Base-by-base conservation (phyloP, 192 early-diverging fungal genomes). In the Lunasporangiospora selenospora region DNA sequence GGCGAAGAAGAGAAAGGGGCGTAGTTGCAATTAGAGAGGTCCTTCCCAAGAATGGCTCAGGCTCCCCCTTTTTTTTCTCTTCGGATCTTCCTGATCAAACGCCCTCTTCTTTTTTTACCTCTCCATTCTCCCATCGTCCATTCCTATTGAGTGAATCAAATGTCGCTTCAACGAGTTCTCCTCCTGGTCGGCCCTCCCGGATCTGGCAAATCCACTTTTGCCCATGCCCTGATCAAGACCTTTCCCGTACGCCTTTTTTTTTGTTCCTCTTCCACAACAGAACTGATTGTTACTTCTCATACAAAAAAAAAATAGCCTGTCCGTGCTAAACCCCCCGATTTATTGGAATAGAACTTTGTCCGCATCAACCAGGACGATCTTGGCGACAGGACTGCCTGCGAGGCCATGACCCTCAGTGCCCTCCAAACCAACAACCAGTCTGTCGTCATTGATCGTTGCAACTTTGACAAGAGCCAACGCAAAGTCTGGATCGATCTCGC, bases 331-430 rank as follows among this genome's bases (percentile, higher is more conserved):
- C 31, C 16, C 21, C 13, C 15, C 56, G 12, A 18, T 29, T 12
- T 42, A 30, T 40, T 53, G 6, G 43, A 49, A 41, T 69, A 85
- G 71, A 63, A 78, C 6, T 92, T 84, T 82, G 77, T 80, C 62
- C 78, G 88, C 45, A 81, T 92, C 32, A 92, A 88, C 65, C 90
- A 92, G 77, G 90, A 92, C 67, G 89, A 92, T 57, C 73, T 88
- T 37, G 87, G 84, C 26, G 80, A 81, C 49, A 82, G 90, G 36
- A 77, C 77, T 6, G 76, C 83, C 21, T 92, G 90, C 75, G 90
- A 90, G 79, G 78, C 77, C 19, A 52, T 80, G 46, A 70, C 81
- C 9, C 46, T 59, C 38, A 44, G 41, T 36, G 41, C 54, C 10
- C 62, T 75, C 19, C 63, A 64, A 38, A 48, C 53, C 24, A 63